These are phyloP conservation scores for Pythium angustatum DNA, from an alignment of 352 stramenopile species.

Conservation along the genomic window DNA sequence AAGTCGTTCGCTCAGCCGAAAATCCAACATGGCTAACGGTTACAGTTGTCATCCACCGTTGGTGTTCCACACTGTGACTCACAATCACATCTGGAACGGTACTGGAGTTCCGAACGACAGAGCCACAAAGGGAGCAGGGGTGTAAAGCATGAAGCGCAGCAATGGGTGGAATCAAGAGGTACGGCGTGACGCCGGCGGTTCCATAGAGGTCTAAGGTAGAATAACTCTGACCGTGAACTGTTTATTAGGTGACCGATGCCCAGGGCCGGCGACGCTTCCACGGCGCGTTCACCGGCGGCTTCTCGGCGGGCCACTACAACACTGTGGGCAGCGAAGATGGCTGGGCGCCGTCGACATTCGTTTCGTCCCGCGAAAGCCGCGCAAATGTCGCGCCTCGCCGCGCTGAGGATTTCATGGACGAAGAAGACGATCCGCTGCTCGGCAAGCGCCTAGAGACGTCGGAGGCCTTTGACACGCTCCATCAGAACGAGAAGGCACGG, in stretches of 20 bases:
- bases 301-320: slow-evolving; percentile 94
- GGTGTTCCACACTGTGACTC: too few species aligned
- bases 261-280: slow-evolving; percentile 87
- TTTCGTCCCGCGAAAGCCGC: slow-evolving; percentile 66
- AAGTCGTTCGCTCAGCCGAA: too few species aligned
- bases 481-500: slow-evolving; percentile 36
- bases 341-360: slow-evolving; percentile 84
- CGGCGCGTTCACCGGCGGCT: slow-evolving; percentile 93
- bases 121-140: too few species aligned
- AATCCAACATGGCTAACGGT: too few species aligned
- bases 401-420: slow-evolving; percentile 94
- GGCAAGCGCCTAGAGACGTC: slow-evolving; percentile 75
- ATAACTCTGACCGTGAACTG: not conserved
- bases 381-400: slow-evolving; percentile 40
- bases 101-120: too few species aligned
- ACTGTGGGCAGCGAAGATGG: slow-evolving; percentile 90
- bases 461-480: slow-evolving; percentile 62
- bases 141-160: slow-evolving; percentile 50
- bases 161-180: slow-evolving; percentile 64
- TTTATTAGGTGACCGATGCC: slow-evolving; percentile 61
- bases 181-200: too few species aligned
- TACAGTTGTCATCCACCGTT: too few species aligned
- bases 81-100: too few species aligned
- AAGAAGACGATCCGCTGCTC: slow-evolving; percentile 90
- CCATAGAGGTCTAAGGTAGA: too few species aligned